These are phyloP conservation scores for Agarophyton chilense DNA, from an alignment of 23 red algal genomes.

Conservation along the genomic window DNA sequence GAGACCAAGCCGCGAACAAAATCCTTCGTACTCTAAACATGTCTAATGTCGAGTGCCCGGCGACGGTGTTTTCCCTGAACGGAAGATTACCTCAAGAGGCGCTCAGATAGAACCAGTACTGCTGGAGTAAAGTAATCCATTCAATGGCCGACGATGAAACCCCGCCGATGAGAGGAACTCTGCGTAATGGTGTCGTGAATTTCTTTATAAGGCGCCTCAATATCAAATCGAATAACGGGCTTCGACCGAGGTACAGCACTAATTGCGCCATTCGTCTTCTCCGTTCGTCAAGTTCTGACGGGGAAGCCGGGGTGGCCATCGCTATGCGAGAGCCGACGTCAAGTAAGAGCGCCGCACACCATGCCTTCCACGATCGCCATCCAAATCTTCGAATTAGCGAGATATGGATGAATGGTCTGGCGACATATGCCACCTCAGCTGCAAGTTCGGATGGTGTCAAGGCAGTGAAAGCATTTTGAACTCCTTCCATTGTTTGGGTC, in stretches of 20 bases:
- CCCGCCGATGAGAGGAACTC: conserved; percentile 54
- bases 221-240: conserved; percentile 59
- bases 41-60: not conserved
- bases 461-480: conserved; percentile 10
- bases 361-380: conserved; percentile 67
- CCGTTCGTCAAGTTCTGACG: conserved; percentile 34
- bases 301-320: conserved; percentile 35
- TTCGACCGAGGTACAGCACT: conserved; percentile 64
- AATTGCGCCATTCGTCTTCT: conserved; percentile 53
- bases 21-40: not conserved
- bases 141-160: conserved; percentile 46
- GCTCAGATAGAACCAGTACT: conserved; percentile 77
- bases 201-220: conserved; percentile 38
- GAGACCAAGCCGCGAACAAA: not conserved
- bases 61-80: not conserved
- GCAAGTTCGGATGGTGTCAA: conserved; percentile 34
- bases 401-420: conserved; percentile 51
- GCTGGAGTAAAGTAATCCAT: conserved; percentile 61
- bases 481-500: conserved; percentile 20
- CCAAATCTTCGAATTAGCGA: conserved; percentile 59
- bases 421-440: conserved; percentile 50
- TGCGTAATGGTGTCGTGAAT: conserved; percentile 37
- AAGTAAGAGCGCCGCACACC: conserved; percentile 23
- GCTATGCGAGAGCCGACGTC: conserved; percentile 37
- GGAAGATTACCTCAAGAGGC: conserved; percentile 18